Evolutionary conservation across 768 basidiomycete genomes (phyloP).

Genomic region (Pleurotus giganteus): DNA sequence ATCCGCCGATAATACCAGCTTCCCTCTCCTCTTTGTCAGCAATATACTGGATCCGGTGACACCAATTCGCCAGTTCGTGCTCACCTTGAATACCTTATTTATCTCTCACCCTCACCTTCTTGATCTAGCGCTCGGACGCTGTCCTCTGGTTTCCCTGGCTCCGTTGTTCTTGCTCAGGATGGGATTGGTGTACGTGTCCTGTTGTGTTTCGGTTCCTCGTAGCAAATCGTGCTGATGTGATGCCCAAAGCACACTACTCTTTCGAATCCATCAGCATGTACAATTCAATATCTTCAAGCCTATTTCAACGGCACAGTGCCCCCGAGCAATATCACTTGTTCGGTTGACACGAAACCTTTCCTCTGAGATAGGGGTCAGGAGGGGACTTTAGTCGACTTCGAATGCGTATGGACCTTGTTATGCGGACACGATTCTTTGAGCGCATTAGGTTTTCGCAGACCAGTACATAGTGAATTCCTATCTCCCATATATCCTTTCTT

Average conservation of each 20-base stretch:
- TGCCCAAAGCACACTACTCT: constrained; percentile 19
- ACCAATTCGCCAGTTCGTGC: constrained; percentile 10
- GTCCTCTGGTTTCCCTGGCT: constrained; percentile 30
- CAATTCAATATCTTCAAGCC: constrained; percentile 25
- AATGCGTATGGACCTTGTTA: no score
- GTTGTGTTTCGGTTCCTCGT: no score
- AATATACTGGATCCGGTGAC: constrained; percentile 29
- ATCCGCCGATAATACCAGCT: constrained; percentile 34
- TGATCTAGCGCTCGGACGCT: constrained; percentile 38
- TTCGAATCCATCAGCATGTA: constrained; percentile 20
- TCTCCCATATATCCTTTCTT: no score
- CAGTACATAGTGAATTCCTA: no score
- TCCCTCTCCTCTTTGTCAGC: constrained; percentile 37
- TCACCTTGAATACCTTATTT: background rate
- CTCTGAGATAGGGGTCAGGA: no score
- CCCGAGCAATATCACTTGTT: background rate
- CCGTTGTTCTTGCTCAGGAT: constrained; percentile 40
- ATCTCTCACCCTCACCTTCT: background rate
- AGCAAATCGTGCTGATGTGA: no score
- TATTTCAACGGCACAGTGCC: constrained; percentile 47
- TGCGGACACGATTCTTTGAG: no score
- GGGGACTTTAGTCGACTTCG: no score
- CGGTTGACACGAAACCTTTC: background rate
- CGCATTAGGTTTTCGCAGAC: no score
- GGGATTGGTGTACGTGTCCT: constrained; percentile 37